Percentiles rank a stretch among this genome's conserved stretches.
Conservation (phyloP, 2,329 filamentous ascomycete species). For the Phoma sp. region DNA sequence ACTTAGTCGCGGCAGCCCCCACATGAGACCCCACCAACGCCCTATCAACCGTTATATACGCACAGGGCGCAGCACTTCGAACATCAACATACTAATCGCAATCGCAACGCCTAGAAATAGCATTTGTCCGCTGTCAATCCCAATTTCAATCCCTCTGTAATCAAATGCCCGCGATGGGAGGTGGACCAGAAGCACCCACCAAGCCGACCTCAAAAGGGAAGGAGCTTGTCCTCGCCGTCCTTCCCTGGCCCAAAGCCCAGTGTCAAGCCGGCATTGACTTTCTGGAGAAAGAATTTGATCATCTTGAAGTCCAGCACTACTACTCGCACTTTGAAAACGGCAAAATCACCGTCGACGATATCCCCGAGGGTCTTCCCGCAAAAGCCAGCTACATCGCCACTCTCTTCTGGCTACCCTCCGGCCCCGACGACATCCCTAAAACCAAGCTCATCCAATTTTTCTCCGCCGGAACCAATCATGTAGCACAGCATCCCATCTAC, state of each 20-base stretch:
- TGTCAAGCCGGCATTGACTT: constrained; percentile 28
- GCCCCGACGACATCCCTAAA: constrained; percentile 45
- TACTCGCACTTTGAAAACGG: constrained; percentile 35
- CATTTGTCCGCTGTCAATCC: background rate
- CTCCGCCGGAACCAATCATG: constrained; percentile 63
- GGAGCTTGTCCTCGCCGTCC: constrained; percentile 50
- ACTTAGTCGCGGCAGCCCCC: background rate
- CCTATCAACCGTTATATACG: background rate
- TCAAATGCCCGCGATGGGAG: constrained; percentile 52
- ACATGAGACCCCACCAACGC: constrained; percentile 2
- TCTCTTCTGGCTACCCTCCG: constrained; percentile 53
- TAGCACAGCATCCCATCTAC: constrained; percentile 60
- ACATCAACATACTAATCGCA: background rate
- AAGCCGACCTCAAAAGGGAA: constrained; percentile 17
- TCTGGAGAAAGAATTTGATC: constrained; percentile 38
- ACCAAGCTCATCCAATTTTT: constrained; percentile 62
- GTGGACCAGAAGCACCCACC: constrained; percentile 42
- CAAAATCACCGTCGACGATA: constrained; percentile 41
- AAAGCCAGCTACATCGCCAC: constrained; percentile 56
- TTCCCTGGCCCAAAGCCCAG: constrained; percentile 48
- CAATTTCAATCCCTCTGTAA: background rate
- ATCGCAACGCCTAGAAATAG: too few relatives aligned
- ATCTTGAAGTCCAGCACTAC: constrained; percentile 41
- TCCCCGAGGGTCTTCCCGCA: constrained; percentile 52
- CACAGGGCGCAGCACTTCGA: background rate